Percentiles rank a stretch among this genome's conserved stretches.
Evolutionary conservation across 371 early-diverging fungal species (phyloP).

Genomic region (Circinella umbellata): DNA sequence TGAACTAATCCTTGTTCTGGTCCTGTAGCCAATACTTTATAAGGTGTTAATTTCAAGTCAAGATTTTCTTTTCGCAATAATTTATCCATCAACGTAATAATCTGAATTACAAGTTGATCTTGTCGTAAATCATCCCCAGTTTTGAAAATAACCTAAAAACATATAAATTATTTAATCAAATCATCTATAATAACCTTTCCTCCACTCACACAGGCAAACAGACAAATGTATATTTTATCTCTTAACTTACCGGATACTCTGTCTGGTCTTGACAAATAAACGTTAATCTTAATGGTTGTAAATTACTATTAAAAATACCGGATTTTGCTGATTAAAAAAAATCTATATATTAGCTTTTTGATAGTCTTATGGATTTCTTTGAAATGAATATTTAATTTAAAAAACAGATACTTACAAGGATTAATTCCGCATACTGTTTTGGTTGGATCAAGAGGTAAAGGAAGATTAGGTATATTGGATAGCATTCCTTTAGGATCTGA

Average conservation of each 20-base stretch:
- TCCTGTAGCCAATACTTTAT: slow-evolving; percentile 94
- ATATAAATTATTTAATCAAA: background rate
- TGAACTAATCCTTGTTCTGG: slow-evolving; percentile 92
- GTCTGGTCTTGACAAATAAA: slow-evolving; percentile 81
- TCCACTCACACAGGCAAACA: background rate
- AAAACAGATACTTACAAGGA: slow-evolving; percentile 55
- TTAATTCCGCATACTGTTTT: slow-evolving; percentile 85
- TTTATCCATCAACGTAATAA: slow-evolving; percentile 95
- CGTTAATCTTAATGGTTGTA: slow-evolving; percentile 84
- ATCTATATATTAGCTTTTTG: background rate
- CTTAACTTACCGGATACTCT: slow-evolving; percentile 69
- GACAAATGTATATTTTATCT: no score
- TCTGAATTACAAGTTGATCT: slow-evolving; percentile 96
- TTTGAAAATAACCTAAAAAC: slow-evolving; percentile 84
- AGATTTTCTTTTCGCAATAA: slow-evolving; percentile 92
- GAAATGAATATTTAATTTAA: background rate
- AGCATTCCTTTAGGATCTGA: slow-evolving; percentile 84
- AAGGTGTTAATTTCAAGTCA: slow-evolving; percentile 91
- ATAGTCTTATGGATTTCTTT: background rate
- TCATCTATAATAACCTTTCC: background rate
- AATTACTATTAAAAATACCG: slow-evolving; percentile 87
- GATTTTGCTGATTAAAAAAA: slow-evolving; percentile 65
- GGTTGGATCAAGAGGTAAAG: slow-evolving; percentile 88
- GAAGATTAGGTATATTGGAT: slow-evolving; percentile 75
- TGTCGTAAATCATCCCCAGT: slow-evolving; percentile 96